Evolutionary conservation across 2,329 filamentous ascomycete genomes (phyloP), one percentile per base, ranked within the genome.

Genomic region (Aciculosporium take): DNA sequence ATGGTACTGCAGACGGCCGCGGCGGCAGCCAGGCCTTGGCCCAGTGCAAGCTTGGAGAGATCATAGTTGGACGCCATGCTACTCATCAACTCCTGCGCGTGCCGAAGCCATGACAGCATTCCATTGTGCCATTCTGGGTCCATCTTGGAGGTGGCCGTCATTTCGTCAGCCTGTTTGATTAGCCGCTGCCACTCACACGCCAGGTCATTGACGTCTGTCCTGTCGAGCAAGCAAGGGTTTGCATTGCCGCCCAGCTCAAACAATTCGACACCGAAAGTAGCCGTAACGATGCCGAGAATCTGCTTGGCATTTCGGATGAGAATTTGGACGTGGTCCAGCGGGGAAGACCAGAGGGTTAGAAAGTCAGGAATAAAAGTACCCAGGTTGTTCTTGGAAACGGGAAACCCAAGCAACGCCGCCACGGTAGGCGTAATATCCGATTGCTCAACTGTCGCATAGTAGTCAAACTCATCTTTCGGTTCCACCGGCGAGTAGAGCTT

Each of bases 31-130:
- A 63, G 45, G 2, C 46, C 56, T 35, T 66, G 61, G 1, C 73
- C 73, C 2, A 68, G 50, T 2, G 60, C 51, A 37, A 93, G 69
- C 39, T 71, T 76, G 1, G 68, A 54, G 47, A 93, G 68, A 54
- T 94, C 73, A 57, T 98, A 98, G 56, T 94, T 93, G 58, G 87
- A 95, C 4, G 91, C 88, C 56, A 91, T 86, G 52, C 78, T 81
- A 52, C 85, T 93, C 72, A 98, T 84, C 13, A 86, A 63, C 18
- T 74, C 69, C 57, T 96, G 91, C 1, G 86, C 82, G 42, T 69
- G 65, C 39, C 68, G 72, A 39, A 86, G 72, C 69, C 91, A 93
- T 58, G 61, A 58, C 10, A 63, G 62, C 44, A 70, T 67, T n/a
- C 56, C 53, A 6, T 56, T 49, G 9, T 71, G 52, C 63, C 67